These are phyloP conservation scores for Phytopythium cucurbitacearum DNA, from an alignment of 352 stramenopile species.

Conservation along the genomic window DNA sequence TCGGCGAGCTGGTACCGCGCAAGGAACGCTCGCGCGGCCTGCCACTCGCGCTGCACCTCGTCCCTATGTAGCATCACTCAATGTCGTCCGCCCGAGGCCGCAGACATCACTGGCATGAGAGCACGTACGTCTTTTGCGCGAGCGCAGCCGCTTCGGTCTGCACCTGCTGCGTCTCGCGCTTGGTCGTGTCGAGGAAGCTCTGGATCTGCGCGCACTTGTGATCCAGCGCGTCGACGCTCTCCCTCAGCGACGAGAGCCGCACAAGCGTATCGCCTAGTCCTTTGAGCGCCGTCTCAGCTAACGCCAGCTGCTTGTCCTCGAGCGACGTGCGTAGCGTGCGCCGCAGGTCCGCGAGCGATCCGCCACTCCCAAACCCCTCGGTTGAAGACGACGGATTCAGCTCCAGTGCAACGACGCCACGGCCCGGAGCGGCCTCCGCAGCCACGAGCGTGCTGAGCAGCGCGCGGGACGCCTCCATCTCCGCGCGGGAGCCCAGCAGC, in stretches of 20 bases:
- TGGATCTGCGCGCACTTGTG: conserved; percentile 43
- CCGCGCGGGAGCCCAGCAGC: conserved; percentile 50
- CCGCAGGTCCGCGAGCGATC: conserved; percentile 36
- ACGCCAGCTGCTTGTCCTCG: conserved; percentile 44
- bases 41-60: conserved; percentile 38
- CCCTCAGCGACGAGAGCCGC: conserved; percentile 26
- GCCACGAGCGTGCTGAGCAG: conserved; percentile 52
- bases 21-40: conserved; percentile 58
- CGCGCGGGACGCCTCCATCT: conserved; percentile 58
- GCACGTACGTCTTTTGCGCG: conserved; percentile 31
- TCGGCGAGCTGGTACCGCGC: conserved; percentile 64
- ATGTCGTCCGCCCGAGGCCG: neutral
- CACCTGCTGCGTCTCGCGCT: conserved; percentile 61
- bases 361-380: conserved; percentile 2
- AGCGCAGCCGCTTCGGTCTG: conserved; percentile 48
- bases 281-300: conserved; percentile 44
- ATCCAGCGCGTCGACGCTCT: conserved; percentile 39
- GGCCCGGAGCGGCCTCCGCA: conserved; percentile 9
- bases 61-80: conserved; percentile 17
- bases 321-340: conserved; percentile 41
- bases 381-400: conserved; percentile 13
- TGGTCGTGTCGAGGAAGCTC: conserved; percentile 53
- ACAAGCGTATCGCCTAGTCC: conserved; percentile 38
- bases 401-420: conserved; percentile 14
- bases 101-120: conserved; percentile 6